Percentiles rank a stretch among this genome's conserved stretches.
Conservation (phyloP, 129 eudicot species). For the Centrapalus pauciflorus region DNA sequence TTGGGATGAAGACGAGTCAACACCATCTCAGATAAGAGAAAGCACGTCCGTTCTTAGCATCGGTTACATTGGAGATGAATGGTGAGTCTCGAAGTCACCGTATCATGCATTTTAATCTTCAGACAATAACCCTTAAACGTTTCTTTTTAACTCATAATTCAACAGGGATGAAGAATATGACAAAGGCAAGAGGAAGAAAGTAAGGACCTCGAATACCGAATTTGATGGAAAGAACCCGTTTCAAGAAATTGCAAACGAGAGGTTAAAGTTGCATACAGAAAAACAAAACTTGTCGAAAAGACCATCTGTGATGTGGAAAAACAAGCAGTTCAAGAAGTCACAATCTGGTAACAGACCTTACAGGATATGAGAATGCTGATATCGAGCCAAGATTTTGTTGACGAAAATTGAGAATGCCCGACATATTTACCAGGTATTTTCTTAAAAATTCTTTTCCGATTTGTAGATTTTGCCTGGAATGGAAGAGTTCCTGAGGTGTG, state of each 20-base stretch:
- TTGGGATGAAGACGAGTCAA: conserved; percentile 55
- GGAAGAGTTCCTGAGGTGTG: conserved; percentile 16
- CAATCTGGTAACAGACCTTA: conserved; percentile 39
- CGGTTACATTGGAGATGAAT: conserved; percentile 80
- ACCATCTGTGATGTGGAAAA: conserved; percentile 18
- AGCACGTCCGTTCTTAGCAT: conserved; percentile 27
- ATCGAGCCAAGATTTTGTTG: conserved; percentile 9
- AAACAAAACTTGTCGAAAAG: conserved; percentile 17
- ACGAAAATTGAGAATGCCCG: conserved; percentile 18
- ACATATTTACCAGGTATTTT: conserved; percentile 28
- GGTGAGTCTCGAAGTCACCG: conserved; percentile 46
- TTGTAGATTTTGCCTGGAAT: conserved; percentile 22
- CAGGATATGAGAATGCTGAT: conserved; percentile 35
- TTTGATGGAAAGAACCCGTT: conserved; percentile 75
- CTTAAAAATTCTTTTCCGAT: conserved; percentile 3
- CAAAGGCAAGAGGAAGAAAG: conserved; percentile 75
- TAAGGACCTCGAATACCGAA: conserved; percentile 34
- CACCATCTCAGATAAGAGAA: conserved; percentile 21
- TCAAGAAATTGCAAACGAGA: conserved; percentile 70
- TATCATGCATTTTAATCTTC: background rate
- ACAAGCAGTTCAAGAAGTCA: conserved; percentile 28
- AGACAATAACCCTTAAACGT: background rate
- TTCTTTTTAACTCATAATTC: conserved; percentile 1
- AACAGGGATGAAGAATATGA: conserved; percentile 94
- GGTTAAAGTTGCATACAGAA: conserved; percentile 27